These are phyloP conservation scores for Pleurotus eryngii DNA, from an alignment of 768 basidiomycete species.

Conservation along the genomic window DNA sequence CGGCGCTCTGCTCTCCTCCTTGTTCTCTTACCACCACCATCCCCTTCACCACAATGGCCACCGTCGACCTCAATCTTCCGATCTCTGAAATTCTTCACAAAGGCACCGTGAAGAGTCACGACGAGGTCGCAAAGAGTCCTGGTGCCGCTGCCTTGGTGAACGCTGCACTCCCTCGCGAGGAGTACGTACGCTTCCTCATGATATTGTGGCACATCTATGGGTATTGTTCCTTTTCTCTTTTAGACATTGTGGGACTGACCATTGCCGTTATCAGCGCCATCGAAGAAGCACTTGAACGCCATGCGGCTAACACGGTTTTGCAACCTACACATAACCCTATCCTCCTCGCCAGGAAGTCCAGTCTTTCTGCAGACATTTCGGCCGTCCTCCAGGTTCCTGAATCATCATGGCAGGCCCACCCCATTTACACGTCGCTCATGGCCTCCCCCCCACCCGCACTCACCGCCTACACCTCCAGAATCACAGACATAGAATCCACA, in stretches of 20 bases:
- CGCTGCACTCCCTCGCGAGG: slow-evolving; percentile 56
- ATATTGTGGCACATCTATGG: slow-evolving; percentile 79
- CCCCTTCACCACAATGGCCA: slow-evolving; percentile 28
- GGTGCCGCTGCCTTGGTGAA: slow-evolving; percentile 56
- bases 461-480: slow-evolving; percentile 48
- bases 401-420: slow-evolving; percentile 52
- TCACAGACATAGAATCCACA: slow-evolving; percentile 41
- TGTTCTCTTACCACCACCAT: slow-evolving; percentile 12
- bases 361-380: slow-evolving; percentile 65
- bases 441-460: slow-evolving; percentile 46
- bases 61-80: slow-evolving; percentile 37
- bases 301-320: slow-evolving; percentile 59
- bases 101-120: slow-evolving; percentile 51
- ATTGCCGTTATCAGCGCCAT: slow-evolving; percentile 38
- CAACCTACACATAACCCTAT: slow-evolving; percentile 70
- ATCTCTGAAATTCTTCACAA: slow-evolving; percentile 46
- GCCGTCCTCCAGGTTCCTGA: slow-evolving; percentile 52
- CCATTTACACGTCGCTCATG: slow-evolving; percentile 45
- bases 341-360: slow-evolving; percentile 57
- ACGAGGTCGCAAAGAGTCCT: slow-evolving; percentile 51
- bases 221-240: slow-evolving; percentile 36
- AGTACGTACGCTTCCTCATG: slow-evolving; percentile 70
- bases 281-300: slow-evolving; percentile 53
- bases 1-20: slow-evolving; percentile 8
- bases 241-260: background rate